These are phyloP conservation scores for Xanthoconium stramineum DNA, from an alignment of 768 basidiomycete genomes.

Conservation along the genomic window DNA sequence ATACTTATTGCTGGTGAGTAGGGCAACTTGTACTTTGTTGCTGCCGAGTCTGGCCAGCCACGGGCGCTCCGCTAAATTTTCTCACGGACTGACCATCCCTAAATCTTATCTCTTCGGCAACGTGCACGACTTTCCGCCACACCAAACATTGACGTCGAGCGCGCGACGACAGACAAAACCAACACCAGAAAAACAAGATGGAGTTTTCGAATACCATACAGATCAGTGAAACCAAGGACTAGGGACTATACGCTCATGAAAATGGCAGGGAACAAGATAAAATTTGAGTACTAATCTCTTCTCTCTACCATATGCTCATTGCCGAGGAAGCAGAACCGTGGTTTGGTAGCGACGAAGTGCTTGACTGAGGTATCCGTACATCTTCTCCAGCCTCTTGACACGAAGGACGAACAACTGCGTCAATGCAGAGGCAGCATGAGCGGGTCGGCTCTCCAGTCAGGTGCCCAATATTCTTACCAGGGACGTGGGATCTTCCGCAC, in stretches of 20 bases:
- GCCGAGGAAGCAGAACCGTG: constrained; percentile 13
- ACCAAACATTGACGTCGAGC: background rate
- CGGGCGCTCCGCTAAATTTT: too few relatives aligned
- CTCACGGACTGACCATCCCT: too few relatives aligned
- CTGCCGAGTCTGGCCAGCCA: too few relatives aligned
- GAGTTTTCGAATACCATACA: background rate
- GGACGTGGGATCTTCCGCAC: constrained; percentile 9
- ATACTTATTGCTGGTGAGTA: too few relatives aligned
- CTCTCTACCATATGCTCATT: background rate
- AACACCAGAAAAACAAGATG: background rate
- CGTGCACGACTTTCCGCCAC: background rate
- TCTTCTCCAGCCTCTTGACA: constrained; percentile 10
- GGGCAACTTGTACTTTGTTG: too few relatives aligned
- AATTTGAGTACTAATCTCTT: background rate
- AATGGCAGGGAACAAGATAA: background rate
- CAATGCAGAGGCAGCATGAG: background rate
- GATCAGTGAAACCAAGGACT: background rate
- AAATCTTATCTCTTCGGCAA: background rate
- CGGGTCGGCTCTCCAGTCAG: background rate
- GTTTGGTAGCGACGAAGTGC: constrained; percentile 23
- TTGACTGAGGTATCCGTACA: constrained; percentile 21
- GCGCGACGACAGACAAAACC: background rate
- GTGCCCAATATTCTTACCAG: constrained; percentile 1
- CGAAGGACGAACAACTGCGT: constrained; percentile 16
- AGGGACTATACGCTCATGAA: background rate